Conservation (phyloP, 176 grass and related monocot species). For the Raddia distichophylla region DNA sequence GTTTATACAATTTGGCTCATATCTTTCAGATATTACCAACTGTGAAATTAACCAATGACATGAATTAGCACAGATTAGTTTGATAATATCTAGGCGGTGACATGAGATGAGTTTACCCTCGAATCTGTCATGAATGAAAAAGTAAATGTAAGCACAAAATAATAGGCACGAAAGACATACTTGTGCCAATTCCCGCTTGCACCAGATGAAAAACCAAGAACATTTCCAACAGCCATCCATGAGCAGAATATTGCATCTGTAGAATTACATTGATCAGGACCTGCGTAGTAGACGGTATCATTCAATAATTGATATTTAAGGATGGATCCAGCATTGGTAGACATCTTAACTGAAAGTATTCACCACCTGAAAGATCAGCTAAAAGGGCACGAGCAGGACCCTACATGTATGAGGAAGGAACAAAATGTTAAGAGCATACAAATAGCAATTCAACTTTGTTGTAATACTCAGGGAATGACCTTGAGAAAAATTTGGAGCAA, state of each 20-base stretch:
- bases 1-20: slow-evolving; percentile 8
- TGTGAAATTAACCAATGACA: not conserved
- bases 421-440: slow-evolving; percentile 9
- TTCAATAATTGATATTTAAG: not conserved
- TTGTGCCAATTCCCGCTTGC: slow-evolving; percentile 85
- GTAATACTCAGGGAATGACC: not conserved
- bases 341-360: slow-evolving; percentile 14
- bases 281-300: slow-evolving; percentile 37
- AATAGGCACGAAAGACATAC: slow-evolving; percentile 41
- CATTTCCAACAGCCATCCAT: slow-evolving; percentile 98
- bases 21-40: not conserved
- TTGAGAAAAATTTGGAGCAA: not conserved
- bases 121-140: not conserved
- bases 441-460: not conserved
- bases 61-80: not conserved
- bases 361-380: slow-evolving; percentile 89
- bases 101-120: not conserved
- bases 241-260: slow-evolving; percentile 99
- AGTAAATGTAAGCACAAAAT: slow-evolving; percentile 33
- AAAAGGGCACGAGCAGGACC: slow-evolving; percentile 93
- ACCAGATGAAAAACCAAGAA: slow-evolving; percentile 88
- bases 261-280: slow-evolving; percentile 89
- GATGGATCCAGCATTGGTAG: not conserved
- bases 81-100: not conserved
- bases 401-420: slow-evolving; percentile 44